phyloP scores from a whole-genome alignment of 164 flowering plant genomes.

The Aristolochia fimbriata region DNA sequence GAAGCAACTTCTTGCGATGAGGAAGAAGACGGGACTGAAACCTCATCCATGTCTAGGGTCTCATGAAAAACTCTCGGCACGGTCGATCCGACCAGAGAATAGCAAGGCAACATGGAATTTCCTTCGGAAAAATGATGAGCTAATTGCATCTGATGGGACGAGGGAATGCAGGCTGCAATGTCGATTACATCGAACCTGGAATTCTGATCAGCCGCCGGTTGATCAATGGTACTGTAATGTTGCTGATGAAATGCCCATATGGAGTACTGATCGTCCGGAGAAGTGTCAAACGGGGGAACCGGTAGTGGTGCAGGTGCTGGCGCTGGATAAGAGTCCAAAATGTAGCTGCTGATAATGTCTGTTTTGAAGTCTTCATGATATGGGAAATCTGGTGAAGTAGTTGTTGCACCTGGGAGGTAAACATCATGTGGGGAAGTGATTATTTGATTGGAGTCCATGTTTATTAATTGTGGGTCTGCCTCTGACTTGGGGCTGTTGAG shows the following conservation, averaged over 20 bases:
- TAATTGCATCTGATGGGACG: too few relatives aligned
- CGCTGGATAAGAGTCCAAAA: conserved; percentile 8
- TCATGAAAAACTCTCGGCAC: conserved; percentile 21
- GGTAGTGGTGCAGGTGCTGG: conserved; percentile 2
- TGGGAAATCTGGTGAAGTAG: conserved; percentile 15
- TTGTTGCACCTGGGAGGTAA: conserved; percentile 12
- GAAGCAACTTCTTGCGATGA: conserved; percentile 15
- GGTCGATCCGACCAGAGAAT: conserved; percentile 5
- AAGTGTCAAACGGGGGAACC: conserved; percentile 3
- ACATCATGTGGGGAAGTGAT: conserved; percentile 18
- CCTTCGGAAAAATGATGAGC: conserved; percentile 1
- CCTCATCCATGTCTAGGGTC: conserved; percentile 11
- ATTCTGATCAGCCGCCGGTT: conserved; percentile 3
- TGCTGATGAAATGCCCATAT: conserved; percentile 19
- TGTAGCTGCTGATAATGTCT: conserved; percentile 7
- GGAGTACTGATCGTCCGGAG: conserved; percentile 6
- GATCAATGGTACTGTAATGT: conserved; percentile 8
- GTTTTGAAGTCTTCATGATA: conserved; percentile 11
- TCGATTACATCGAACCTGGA: not conserved
- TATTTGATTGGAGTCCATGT: conserved; percentile 22
- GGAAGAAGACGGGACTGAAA: conserved; percentile 12
- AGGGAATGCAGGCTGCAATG: too few relatives aligned
- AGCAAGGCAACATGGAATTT: conserved; percentile 4
- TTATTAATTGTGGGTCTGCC: conserved; percentile 12
- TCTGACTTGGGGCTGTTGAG: conserved; percentile 13